phyloP scores from a whole-genome alignment of 169 alveolate genomes.

The Theileria annulata region DNA sequence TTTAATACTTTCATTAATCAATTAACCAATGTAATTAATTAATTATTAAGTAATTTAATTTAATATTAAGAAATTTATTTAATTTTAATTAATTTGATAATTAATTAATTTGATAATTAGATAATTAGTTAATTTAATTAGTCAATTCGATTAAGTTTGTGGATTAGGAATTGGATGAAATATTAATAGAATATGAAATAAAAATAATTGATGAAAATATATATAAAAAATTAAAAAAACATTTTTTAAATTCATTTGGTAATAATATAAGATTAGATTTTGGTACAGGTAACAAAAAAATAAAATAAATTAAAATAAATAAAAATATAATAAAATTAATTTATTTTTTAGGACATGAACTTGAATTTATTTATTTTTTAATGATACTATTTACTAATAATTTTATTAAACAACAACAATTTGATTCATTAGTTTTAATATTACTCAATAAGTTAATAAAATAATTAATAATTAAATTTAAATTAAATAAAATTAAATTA shows the following conservation, averaged over 20 bases:
- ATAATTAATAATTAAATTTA: neutral
- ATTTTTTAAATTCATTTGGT: conserved; percentile 92
- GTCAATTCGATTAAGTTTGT: too few species aligned
- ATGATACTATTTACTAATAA: conserved; percentile 18
- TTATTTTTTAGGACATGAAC: conserved; percentile 44
- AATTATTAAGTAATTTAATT: neutral
- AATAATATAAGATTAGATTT: conserved; percentile 92
- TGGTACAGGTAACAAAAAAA: conserved; percentile 99
- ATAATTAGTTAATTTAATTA: neutral
- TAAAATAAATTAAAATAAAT: too few species aligned
- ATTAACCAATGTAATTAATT: neutral
- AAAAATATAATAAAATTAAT: too few species aligned
- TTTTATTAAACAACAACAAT: conserved; percentile 9
- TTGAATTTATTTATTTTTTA: conserved; percentile 44
- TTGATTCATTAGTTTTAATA: conserved; percentile 21
- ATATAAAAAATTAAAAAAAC: conserved; percentile 14
- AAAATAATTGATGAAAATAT: neutral
- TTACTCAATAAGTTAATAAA: conserved; percentile 38
- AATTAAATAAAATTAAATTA: too few species aligned
- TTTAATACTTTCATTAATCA: conserved; percentile 18
- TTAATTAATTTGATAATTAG: neutral
- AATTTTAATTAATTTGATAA: too few species aligned
- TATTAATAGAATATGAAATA: neutral
- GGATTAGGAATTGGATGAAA: neutral
- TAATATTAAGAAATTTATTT: too few species aligned